Percentiles rank a stretch among this genome's conserved stretches.
Conservation (phyloP, 139 green algal species). For the Haematococcus sp. region DNA sequence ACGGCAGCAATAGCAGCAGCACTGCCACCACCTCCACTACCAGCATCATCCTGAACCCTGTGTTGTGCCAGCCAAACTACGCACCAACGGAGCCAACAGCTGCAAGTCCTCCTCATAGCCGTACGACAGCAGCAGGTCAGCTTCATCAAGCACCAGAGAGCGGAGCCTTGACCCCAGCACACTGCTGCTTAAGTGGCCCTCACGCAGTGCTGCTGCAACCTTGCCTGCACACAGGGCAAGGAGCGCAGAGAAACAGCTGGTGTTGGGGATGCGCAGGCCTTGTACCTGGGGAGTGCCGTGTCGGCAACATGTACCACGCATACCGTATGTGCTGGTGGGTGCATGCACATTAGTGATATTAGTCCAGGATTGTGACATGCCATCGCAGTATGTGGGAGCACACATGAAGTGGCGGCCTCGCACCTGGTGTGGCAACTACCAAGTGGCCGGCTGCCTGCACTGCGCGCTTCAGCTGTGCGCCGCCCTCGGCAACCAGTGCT, state of each 20-base stretch:
- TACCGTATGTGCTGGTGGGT: no score
- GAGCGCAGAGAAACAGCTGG: background rate
- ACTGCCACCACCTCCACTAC: background rate
- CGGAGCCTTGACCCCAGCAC: conserved; percentile 44
- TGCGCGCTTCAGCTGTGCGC: conserved; percentile 37
- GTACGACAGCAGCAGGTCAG: conserved; percentile 92
- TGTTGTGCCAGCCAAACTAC: no score
- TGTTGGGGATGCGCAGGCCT: background rate
- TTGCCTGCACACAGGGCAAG: conserved; percentile 28
- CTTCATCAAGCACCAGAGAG: conserved; percentile 91
- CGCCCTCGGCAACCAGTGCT: conserved; percentile 32
- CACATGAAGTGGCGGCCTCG: no score
- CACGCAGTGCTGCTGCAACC: conserved; percentile 50
- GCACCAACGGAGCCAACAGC: conserved; percentile 54
- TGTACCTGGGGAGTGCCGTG: no score
- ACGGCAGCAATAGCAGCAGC: background rate
- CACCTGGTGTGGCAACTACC: conserved; percentile 80
- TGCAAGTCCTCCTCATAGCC: conserved; percentile 87
- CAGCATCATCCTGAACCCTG: background rate
- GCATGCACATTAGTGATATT: no score
- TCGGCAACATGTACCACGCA: no score
- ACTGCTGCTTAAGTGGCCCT: conserved; percentile 44
- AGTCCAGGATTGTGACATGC: no score
- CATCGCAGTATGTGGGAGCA: background rate
- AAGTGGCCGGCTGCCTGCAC: conserved; percentile 62